Base-by-base conservation (phyloP, 2,329 filamentous ascomycete genomes). In the Aspergillus pseudotamarii region DNA sequence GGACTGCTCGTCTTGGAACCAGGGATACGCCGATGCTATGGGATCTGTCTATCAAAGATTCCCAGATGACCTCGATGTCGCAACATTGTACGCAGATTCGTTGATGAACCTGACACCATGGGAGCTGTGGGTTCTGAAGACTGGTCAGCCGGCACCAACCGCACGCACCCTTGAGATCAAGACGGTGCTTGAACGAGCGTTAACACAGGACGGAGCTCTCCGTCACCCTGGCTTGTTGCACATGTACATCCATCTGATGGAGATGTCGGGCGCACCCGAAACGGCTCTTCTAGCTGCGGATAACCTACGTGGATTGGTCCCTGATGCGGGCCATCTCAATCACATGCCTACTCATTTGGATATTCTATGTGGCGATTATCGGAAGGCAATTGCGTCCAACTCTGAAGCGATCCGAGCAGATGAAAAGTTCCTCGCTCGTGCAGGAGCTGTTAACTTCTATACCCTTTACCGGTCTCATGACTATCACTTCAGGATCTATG, bases 341-440 rank as follows among this genome's bases (percentile, higher is more conserved):
- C 90, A 93, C 71, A 94, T 94, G 91, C 91, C 91, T 0, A 88
- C 88, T 0, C 91, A 94, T 74, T 81, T 94, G 41, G 91, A 94
- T 73, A 85, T 92, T 12, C 83, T 93, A 0, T 85, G 88, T 32
- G 91, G 91, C 14, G 86, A 93, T 69, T 94, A 93, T 71, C 80
- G 84, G 34, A 81, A 82, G 10, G 89, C 89, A 5, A 88, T 93
- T 58, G 79, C 80, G 1, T 89, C 88, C 4, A 94, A 94, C 73
- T 80, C 84, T 2, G 83, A 85, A 26, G 91, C 91, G 11, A 88
- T 91, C 55, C 71, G 77, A 0, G 90, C 89, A 1, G 91, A 94
- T 71, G 85, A 90, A 57, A 87, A 86, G 67, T 93, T 86, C 70
- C 80, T 92, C 2, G 75, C 78, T 0, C 80, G 83, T 6, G 81